Base-by-base conservation (phyloP, 169 alveolate species). In the Babesia bigemina region DNA sequence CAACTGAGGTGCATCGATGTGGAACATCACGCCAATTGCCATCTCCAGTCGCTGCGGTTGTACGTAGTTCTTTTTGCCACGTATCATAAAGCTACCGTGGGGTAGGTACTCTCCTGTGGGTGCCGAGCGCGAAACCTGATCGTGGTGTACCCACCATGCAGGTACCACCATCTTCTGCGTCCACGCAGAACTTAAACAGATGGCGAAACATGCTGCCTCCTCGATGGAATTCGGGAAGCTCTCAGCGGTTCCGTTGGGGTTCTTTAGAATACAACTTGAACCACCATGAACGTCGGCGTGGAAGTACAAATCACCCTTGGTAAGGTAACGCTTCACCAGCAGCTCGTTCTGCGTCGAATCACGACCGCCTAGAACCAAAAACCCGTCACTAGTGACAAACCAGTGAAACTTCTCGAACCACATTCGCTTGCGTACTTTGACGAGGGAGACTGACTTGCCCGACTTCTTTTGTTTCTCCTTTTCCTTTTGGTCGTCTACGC, bases 251-350 rank as follows among this genome's bases (percentile, higher is more conserved):
- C 44, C 33, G 16, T 76, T 58, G 10, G 98, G 98, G 72, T 96
- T 98, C 84, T 96, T 96, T 24, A 98, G 92, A 29, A 98, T 91
- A 73, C 98, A 95, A n/a, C 98, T 91, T 17, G 99, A 93, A 17
- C 99, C 99, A 26, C 99, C 99, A 59, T 96, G 98, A 52, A 95
- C 91, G 78, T 98, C 99, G 2, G 99, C 98, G 73, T 98, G 99
- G 60, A 97, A 95, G 76, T 96, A 96, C 45, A 96, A 47, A 73
- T 97, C 99, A 53, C 94, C 93, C 52, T 93, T 93, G 49, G 90
- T 90, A 79, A 97, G 81, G 75, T 98, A 97, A 69, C 95, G 92
- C 83, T 97, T 94, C 67, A 95, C 97, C 60, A 98, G 87, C 56
- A 93, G 91, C 76, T 97, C 99, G 73, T 97, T 98, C 83, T 96